Base-by-base conservation (phyloP, 768 basidiomycete genomes). In the Kwoniella sp. region DNA sequence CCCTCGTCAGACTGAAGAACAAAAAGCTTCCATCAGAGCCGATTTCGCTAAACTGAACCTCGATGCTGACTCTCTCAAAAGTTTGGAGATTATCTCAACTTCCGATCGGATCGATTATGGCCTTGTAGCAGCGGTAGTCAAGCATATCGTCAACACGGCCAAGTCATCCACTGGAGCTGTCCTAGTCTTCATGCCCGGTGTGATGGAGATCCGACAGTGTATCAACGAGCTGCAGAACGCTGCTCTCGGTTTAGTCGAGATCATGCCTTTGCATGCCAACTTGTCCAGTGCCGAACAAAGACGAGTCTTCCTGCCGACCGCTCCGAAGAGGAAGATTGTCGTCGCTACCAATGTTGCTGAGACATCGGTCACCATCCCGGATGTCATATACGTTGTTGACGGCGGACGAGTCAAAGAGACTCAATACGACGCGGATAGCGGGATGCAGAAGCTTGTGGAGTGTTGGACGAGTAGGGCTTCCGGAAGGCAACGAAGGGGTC, bases 281-380 rank as follows among this genome's bases (percentile, higher is more conserved):
- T 83, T 96, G 23, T 87, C 92, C 0, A 89, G 84, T 41, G 87
- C 89, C 13, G 93, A 96, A 73, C 94, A 97, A 78, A 86, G 87
- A 15, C 82, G 82, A 8, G 89, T 93, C 0, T 97, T 96, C 74
- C 81, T 84, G 9, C 86, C 86, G 0, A 81, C 84, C 1, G 83
- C 83, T 38, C 76, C 79, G 0, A 72, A 66, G 56, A 89, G 93
- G 85, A 95, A 95, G 79, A 86, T 95, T 29, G 88, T 96, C 50
- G 91, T 87, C 0, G 86, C 92, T 0, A 96, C 94, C 2, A 96
- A 96, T 74, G 90, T 97, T 30, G 61, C 71, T 23, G 61, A 93
- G 87, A 93, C 92, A 1, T 92, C 90, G 1, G 90, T 94, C 59
- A 93, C 92, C 0, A 92, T 96, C 61, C 90, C 93, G 72, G 92